Evolutionary conservation across 345 rosid genomes (phyloP), one percentile per base, ranked within the genome.

Genomic region (Corymbia maculata): DNA sequence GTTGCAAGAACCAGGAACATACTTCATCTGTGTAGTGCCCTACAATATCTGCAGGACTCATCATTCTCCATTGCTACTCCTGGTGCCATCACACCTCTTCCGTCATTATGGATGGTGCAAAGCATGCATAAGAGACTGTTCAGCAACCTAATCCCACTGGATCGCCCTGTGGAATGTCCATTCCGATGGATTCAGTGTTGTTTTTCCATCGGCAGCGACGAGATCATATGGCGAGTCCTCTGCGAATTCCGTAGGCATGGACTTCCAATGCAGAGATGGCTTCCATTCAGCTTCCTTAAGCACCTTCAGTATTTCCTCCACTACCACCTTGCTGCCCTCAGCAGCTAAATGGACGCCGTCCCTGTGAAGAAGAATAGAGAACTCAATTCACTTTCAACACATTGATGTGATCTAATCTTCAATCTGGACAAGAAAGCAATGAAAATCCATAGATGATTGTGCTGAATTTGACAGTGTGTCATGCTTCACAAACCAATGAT

Each of bases 201-300:
- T 91, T 90, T 93, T 92, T 51, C 98, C 98, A 89, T 97, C 95
- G 2, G 99, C 98, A 14, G 96, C 94, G 13, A 97, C 98, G 51
- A 95, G 96, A 92, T 97, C 96, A 87, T 92, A 95, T 0, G 96
- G 92, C 0, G 98, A 98, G 88, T 97, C 93, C 86, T 98, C 98
- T 0, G 98, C 28, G 88, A 97, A 98, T 92, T 98, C 99, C 0
- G 98, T 93, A 11, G 97, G 95, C 96, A 97, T 94, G 24, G 97
- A 92, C 90, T 96, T 97, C 99, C 99, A 97, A 92, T 96, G 94
- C 13, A 98, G 95, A 87, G 97, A 95, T 14, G 99, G 99, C 89
- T 79, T 86, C 99, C 99, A 98, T 30, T 98, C 97, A 0, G 98
- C 95, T 91, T 94, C 95, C 88, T 92, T 98, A 51, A 97, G 85